Evolutionary conservation across 768 basidiomycete species (phyloP).

Genomic region (Rhodotorula taiwanensis): DNA sequence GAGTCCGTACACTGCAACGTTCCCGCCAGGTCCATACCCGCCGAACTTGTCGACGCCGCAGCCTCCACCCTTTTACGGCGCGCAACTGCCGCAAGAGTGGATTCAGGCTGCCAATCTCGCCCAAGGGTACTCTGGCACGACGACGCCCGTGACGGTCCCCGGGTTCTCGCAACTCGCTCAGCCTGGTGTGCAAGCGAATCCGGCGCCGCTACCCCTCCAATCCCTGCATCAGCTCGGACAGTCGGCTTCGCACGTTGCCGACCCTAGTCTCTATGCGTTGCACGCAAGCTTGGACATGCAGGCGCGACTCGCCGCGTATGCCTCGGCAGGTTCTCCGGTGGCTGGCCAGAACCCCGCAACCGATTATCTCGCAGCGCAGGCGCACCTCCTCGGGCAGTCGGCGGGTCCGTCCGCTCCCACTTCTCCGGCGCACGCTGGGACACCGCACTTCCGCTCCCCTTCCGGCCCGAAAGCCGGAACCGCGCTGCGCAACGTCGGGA

Average conservation of each 20-base stretch:
- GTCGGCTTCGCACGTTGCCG: not conserved
- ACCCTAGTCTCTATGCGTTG: slow-evolving; percentile 21
- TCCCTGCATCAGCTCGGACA: slow-evolving; percentile 7
- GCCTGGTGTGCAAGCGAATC: not conserved
- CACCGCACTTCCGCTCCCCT: not conserved
- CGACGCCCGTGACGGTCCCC: not conserved
- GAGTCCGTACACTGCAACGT: not conserved
- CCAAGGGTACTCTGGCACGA: slow-evolving; percentile 6
- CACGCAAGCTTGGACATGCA: slow-evolving; percentile 31
- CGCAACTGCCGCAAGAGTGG: slow-evolving; percentile 22
- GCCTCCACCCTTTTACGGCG: not conserved
- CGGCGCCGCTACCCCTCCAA: not conserved
- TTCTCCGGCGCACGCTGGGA: not conserved
- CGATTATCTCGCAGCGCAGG: not conserved
- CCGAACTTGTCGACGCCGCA: not conserved
- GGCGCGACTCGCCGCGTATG: slow-evolving; percentile 14
- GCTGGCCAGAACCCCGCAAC: not conserved
- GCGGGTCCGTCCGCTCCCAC: not conserved
- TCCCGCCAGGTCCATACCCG: not conserved
- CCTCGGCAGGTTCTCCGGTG: not conserved
- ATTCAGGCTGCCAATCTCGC: slow-evolving; percentile 17
- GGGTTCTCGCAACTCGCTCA: not conserved
- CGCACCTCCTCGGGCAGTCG: not conserved
- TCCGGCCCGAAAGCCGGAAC: not conserved
- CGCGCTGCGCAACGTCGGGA: not conserved